A percentile compares a stretch with the other conserved stretches of the same genome.
phyloP scores from a whole-genome alignment of 805 yeast genomes.

The Myxozyma neotropica region DNA sequence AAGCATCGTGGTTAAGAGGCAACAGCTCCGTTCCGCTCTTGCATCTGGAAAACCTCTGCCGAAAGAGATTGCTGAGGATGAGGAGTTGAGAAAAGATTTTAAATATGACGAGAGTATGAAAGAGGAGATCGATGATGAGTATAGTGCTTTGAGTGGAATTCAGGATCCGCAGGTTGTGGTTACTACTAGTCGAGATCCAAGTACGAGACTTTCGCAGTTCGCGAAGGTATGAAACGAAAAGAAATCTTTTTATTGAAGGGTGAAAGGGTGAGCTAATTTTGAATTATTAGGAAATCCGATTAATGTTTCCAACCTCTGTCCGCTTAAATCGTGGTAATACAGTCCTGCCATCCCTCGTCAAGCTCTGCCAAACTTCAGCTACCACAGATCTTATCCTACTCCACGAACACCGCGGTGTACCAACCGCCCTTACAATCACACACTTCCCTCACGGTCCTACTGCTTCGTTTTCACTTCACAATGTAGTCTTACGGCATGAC shows the following conservation, averaged over 20 bases:
- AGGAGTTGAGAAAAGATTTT: conserved; percentile 74
- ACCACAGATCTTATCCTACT: conserved; percentile 82
- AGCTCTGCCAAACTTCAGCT: conserved; percentile 77
- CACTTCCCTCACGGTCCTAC: conserved; percentile 99
- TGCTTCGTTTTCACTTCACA: conserved; percentile 89
- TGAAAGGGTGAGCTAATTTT: too few relatives aligned
- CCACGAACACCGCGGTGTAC: conserved; percentile 98
- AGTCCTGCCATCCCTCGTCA: conserved; percentile 78
- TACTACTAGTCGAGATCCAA: conserved; percentile 92
- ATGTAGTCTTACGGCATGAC: conserved; percentile 93
- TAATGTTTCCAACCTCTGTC: conserved; percentile 85
- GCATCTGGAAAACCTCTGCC: conserved; percentile 91
- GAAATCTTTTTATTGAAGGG: too few relatives aligned
- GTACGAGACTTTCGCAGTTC: conserved; percentile 81
- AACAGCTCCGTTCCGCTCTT: conserved; percentile 79
- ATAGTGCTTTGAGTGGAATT: conserved; percentile 81
- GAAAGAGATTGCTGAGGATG: conserved; percentile 88
- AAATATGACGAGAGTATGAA: conserved; percentile 77
- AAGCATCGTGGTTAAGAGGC: conserved; percentile 79
- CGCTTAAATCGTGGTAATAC: conserved; percentile 93
- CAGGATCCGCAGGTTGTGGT: conserved; percentile 88
- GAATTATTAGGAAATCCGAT: conserved; percentile 66
- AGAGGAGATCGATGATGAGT: conserved; percentile 82
- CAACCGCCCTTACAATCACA: conserved; percentile 86
- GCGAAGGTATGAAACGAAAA: conserved; percentile 52